Evolutionary conservation across 192 early-diverging fungal species (phyloP), one percentile per base, ranked within the genome.

Genomic region (Phycomyces blakesleeanus): DNA sequence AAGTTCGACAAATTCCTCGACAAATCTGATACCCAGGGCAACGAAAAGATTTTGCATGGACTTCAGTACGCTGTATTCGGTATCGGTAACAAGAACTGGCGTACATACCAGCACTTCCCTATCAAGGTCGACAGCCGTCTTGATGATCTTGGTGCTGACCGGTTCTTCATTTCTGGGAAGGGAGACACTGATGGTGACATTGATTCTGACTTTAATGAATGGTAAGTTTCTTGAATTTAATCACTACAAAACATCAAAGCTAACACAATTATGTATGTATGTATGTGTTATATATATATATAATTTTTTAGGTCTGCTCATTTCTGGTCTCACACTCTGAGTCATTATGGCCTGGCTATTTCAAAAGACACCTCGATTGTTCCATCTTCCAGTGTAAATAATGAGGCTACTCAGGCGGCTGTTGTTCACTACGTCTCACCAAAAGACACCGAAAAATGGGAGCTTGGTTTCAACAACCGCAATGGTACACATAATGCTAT

Each of bases 61-160:
- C n/a, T 82, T 6, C 51, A 64, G 3, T 87, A 63, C 57, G 61
- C 75, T 15, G 83, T 85, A 9, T 85, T 87, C 71, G 85, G 85
- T 44, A 72, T 76, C 49, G 85, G 85, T 34, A 87, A 87, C 56
- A 66, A 71, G 37, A 71, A 81, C 54, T 83, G 83, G 81, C 55
- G 78, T 39, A 87, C 85, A 9, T 87, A 74, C 56, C 81, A 83
- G 52, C 50, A 53, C 11, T 85, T 85, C 70, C 85, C 85, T 15
- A 66, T 54, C 22, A 66, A 76, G 21, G 55, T 87, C 4, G 66
- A 80, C 49, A 56, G 40, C 22, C 24, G 56, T 2, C 59, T 84
- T 44, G 81, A 77, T 21, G 38, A 61, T 10, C 72, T 87, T 18
- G 85, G 85, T 20, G 85, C 71, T 1, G 56, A 60, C 0, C 61